Base-by-base conservation (phyloP, 768 basidiomycete species). In the Mycena polygramma region DNA sequence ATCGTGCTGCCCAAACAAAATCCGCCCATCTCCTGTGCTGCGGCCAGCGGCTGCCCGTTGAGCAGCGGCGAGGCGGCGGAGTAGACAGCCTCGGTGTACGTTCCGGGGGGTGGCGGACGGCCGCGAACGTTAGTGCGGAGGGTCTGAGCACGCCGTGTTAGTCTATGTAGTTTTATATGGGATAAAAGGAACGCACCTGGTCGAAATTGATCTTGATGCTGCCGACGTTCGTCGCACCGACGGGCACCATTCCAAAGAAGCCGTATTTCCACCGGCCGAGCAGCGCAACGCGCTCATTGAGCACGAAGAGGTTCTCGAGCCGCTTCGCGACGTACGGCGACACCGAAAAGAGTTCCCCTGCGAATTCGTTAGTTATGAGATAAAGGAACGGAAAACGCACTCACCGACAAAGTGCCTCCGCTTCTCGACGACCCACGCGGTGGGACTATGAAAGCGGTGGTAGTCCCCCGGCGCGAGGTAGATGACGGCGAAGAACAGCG, bases 381-480 rank as follows among this genome's bases (percentile, higher is more conserved):
- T 15, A 22, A 39, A 6, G 46, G 26, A 39, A 14, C 45, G 19
- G 7, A 7, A 46, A 24, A 53, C 36, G 5, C n/a, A 82, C 89
- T 41, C 57, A 88, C 96, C 97, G 37, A 96, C 91, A 76, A 99
- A 99, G 79, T 99, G 98, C 48, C 98, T 82, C 70, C 98, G 83
- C 77, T 94, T 93, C 84, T 99, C 97, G 20, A 98, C 97, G 7
- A 99, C 96, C 98, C 98, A 99, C 9, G 94, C 91, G 0, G 96
- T 91, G 1, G 98, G 97, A 59, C 91, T 93, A 80, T 99, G 98
- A 88, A 98, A 99, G 19, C 97, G 90, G 77, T 99, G 97, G 80
- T 99, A 99, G 78, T 99, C 98, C 1, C 98, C 97, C 1, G 98
- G 98, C 0, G 97, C 98, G 64, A 99, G 93, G 83, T 99, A 99